phyloP scores from a whole-genome alignment of 306 rosid genomes.

The Pyrus bretschneideri region DNA sequence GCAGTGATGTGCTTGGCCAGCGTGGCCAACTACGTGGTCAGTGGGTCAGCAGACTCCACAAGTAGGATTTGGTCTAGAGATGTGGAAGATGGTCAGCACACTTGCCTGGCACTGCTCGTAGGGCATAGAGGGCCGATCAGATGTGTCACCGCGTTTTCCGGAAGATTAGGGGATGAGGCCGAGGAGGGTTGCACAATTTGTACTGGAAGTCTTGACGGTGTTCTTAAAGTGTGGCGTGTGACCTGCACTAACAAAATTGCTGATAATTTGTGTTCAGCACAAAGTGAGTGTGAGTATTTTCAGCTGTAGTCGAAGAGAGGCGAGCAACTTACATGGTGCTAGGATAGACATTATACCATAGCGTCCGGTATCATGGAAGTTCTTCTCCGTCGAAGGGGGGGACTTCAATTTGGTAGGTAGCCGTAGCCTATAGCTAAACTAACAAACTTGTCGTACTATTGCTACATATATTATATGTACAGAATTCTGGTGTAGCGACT shows the following conservation, averaged over 20 bases:
- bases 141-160: slow-evolving; percentile 42
- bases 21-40: slow-evolving; percentile 49
- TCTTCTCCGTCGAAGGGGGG: too few relatives aligned
- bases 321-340: too few relatives aligned
- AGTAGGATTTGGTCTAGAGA: slow-evolving; percentile 71
- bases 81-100: slow-evolving; percentile 46
- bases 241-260: slow-evolving; percentile 21
- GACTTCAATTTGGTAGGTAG: too few relatives aligned
- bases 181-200: slow-evolving; percentile 53
- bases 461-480: too few relatives aligned
- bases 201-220: slow-evolving; percentile 88
- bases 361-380: too few relatives aligned
- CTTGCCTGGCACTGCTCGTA: slow-evolving; percentile 61
- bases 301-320: slow-evolving; percentile 23
- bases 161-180: slow-evolving; percentile 29
- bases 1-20: slow-evolving; percentile 70
- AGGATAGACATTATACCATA: too few relatives aligned
- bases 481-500: too few relatives aligned
- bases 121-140: slow-evolving; percentile 92
- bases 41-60: slow-evolving; percentile 88
- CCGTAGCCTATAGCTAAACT: too few relatives aligned
- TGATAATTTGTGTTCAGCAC: slow-evolving; percentile 18
- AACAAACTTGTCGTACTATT: too few relatives aligned
- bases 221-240: slow-evolving; percentile 76
- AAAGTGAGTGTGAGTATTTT: slow-evolving; percentile 41